Conservation (phyloP, 345 rosid species). For the Hibiscus tridactylites region DNA sequence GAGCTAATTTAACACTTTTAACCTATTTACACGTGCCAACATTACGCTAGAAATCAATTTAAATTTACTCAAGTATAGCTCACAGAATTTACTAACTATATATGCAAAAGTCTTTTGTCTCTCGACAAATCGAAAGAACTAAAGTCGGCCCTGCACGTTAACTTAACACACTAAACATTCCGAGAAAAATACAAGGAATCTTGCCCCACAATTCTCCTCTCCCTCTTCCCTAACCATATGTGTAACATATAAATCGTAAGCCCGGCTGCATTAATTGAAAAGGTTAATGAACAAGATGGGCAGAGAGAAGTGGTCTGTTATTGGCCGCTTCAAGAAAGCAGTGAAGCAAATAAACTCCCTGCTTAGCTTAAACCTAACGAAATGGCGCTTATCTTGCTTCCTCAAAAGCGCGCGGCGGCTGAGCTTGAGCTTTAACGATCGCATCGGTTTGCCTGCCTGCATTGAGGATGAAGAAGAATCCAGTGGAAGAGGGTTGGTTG, state of each 20-base stretch:
- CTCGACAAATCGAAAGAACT: neutral
- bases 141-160: neutral
- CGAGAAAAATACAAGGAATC: neutral
- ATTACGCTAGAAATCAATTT: too few species aligned
- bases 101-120: too few species aligned
- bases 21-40: too few species aligned
- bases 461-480: conserved; percentile 10
- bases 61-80: neutral
- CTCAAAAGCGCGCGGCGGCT: neutral
- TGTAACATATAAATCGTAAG: neutral
- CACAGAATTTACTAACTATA: neutral
- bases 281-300: conserved; percentile 10
- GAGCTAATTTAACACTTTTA: neutral
- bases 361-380: conserved; percentile 1
- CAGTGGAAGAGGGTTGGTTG: conserved; percentile 4
- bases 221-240: neutral
- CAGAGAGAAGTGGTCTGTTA: conserved; percentile 1
- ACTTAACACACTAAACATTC: neutral
- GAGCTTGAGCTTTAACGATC: conserved; percentile 27
- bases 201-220: conserved; percentile 2
- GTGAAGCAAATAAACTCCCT: conserved; percentile 21
- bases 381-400: conserved; percentile 21
- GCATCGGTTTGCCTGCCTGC: conserved; percentile 19
- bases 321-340: conserved; percentile 19
- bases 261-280: too few species aligned